Conservation (phyloP, 2,329 filamentous ascomycete species). For the Thelonectria blattea region DNA sequence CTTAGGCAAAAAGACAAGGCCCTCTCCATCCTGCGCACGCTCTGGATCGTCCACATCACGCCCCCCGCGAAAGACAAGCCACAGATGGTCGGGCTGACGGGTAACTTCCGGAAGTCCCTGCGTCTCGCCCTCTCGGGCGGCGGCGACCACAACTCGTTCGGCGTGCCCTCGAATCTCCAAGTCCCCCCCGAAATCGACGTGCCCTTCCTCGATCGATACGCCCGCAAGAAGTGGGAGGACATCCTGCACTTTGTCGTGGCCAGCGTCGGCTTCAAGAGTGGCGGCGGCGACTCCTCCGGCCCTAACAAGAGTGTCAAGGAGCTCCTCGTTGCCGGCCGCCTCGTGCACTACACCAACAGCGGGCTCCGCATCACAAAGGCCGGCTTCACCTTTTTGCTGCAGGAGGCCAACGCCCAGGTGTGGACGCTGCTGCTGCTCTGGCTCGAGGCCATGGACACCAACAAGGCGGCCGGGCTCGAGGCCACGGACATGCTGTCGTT, state of each 20-base stretch:
- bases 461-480: conserved; percentile 71
- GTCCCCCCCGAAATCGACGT: conserved; percentile 70
- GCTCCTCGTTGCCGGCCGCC: conserved; percentile 77
- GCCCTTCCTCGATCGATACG: conserved; percentile 81
- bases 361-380: conserved; percentile 86
- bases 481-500: conserved; percentile 95
- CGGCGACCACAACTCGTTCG: conserved; percentile 86
- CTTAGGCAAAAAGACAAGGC: conserved; percentile 81
- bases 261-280: conserved; percentile 63
- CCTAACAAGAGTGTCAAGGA: conserved; percentile 83
- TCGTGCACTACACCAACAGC: conserved; percentile 73
- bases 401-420: conserved; percentile 95
- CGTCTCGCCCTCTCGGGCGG: conserved; percentile 87
- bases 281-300: conserved; percentile 54
- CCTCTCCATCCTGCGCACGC: conserved; percentile 76
- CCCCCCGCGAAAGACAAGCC: conserved; percentile 65
- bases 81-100: conserved; percentile 76
- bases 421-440: conserved; percentile 96
- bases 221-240: conserved; percentile 90
- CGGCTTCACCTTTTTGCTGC: conserved; percentile 92
- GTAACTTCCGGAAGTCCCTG: conserved; percentile 83
- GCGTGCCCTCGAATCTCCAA: conserved; percentile 75
- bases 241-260: conserved; percentile 96
- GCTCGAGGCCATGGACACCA: conserved; percentile 77
- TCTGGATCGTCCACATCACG: conserved; percentile 83